Evolutionary conservation across 2,329 filamentous ascomycete species (phyloP), one percentile per base, ranked within the genome.

Genomic region (Alternaria rosae): DNA sequence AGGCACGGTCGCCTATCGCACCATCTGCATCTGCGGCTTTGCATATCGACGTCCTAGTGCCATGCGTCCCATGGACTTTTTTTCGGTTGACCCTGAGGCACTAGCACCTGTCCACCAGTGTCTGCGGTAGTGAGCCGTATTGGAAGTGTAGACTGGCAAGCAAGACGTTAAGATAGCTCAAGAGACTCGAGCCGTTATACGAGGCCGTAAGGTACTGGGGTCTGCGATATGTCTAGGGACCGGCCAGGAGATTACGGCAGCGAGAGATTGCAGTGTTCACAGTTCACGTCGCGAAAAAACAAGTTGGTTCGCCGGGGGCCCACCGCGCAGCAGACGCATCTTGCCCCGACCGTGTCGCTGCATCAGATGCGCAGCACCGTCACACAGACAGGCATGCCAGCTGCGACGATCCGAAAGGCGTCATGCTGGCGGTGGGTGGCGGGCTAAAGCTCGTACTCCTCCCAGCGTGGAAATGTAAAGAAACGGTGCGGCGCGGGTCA

Each of bases 241-340:
- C 45, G 59, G 38, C 28, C 35, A 53, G 57, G 61, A 64, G 57
- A 64, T 64, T 66, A 50, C 48, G 48, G 50, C 38, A 26, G 21
- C 28, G 60, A 62, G 68, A 71, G 61, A 70, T 71, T 70, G 67
- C 66, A 68, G 62, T 65, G 57, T 57, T 61, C 54, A 12, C 57
- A 64, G 59, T 69, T 61, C 61, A 65, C 63, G 64, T 64, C 61
- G 59, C 64, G 52, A 63, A 69, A 65, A 68, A 67, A 65, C 61
- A 69, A 65, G 68, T 53, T 59, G 61, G 45, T 38, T 58, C 50
- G 65, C 55, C 60, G 47, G 47, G 64, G 59, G 67, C 62, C 54
- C 62, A 59, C 63, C 55, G 57, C 56, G 59, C 43, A 53, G 55
- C 53, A 60, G 56, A 54, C 54, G 58, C 59, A 23, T 55, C 32